Conservation (phyloP, 345 rosid genomes). For the Cochlearia excelsa region DNA sequence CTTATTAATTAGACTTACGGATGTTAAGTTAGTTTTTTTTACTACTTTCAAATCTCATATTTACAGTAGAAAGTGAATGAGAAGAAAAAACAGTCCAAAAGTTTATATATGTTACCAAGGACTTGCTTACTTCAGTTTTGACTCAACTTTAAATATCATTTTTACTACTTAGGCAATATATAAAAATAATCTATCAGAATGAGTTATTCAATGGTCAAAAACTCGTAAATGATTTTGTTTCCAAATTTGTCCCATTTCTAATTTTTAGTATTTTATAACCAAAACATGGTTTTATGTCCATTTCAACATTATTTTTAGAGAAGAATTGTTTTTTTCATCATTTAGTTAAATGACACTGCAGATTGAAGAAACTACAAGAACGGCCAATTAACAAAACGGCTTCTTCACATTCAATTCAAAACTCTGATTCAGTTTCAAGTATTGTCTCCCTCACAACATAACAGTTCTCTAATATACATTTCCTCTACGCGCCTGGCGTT, state of each 20-base stretch:
- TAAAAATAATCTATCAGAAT: not conserved
- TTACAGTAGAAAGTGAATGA: no score
- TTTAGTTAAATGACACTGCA: not conserved
- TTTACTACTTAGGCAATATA: no score
- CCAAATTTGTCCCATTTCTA: not conserved
- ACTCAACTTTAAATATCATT: not conserved
- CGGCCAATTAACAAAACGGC: constrained; percentile 32
- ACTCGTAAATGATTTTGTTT: not conserved
- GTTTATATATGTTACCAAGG: not conserved
- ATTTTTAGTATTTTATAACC: not conserved
- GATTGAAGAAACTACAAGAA: constrained; percentile 6
- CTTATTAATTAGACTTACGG: no score
- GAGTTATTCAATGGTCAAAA: constrained; percentile 5
- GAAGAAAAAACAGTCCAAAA: no score
- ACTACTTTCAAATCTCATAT: no score
- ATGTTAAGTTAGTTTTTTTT: constrained; percentile 23
- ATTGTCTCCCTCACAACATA: constrained; percentile 13
- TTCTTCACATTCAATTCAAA: constrained; percentile 1
- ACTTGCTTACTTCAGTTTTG: constrained; percentile 9
- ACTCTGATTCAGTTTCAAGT: constrained; percentile 24
- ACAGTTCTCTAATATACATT: constrained; percentile 6
- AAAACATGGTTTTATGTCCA: not conserved
- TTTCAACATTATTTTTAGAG: not conserved
- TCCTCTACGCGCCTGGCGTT: not conserved
- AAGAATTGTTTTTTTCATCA: not conserved